These are phyloP conservation scores for Ulota crispa DNA, from an alignment of 225 moss, liverwort and hornwort species.

Conservation along the genomic window DNA sequence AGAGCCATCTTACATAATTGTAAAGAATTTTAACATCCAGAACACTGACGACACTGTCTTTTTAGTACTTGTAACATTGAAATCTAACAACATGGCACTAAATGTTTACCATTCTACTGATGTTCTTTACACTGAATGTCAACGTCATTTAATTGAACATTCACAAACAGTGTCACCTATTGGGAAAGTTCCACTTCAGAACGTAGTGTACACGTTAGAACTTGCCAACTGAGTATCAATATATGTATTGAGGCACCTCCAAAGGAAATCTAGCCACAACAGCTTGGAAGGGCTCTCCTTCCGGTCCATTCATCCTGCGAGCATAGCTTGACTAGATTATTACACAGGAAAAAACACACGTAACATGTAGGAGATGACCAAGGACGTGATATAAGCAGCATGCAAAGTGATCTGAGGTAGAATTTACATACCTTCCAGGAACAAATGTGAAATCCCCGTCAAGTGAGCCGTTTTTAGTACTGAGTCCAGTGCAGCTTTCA, in stretches of 20 bases:
- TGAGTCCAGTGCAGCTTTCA: conserved; percentile 69
- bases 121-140: neutral
- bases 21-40: conserved; percentile 28
- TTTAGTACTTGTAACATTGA: neutral
- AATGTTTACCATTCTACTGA: neutral
- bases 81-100: neutral
- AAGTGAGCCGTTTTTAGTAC: conserved; percentile 64
- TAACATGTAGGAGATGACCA: neutral
- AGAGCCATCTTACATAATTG: conserved; percentile 17
- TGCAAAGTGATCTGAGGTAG: neutral
- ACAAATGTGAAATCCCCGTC: conserved; percentile 86
- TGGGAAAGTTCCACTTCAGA: neutral
- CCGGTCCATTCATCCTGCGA: conserved; percentile 47
- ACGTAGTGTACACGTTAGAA: conserved; percentile 4
- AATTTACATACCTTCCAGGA: conserved; percentile 68
- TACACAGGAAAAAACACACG: neutral
- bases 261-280: conserved; percentile 68
- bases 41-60: neutral
- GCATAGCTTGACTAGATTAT: neutral
- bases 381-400: neutral
- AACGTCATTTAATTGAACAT: neutral
- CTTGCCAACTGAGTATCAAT: conserved; percentile 32
- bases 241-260: conserved; percentile 79
- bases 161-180: neutral
- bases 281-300: conserved; percentile 59